Percentiles rank a stretch among this genome's conserved stretches.
Evolutionary conservation across 2,329 filamentous ascomycete species (phyloP).

Genomic region (Neonectria coccinea): DNA sequence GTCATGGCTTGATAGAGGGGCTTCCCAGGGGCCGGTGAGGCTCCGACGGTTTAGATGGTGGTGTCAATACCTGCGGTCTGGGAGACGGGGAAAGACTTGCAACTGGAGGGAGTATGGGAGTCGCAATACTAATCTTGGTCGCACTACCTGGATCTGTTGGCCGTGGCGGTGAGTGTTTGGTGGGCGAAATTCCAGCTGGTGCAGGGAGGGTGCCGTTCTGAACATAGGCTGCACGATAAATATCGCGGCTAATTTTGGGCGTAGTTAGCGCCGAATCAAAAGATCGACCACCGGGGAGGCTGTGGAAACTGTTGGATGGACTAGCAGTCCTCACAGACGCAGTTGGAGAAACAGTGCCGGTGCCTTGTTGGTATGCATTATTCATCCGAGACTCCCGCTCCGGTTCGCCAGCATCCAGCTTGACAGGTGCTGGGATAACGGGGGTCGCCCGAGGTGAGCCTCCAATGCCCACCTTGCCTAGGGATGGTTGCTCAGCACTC

Average conservation of each 20-base stretch:
- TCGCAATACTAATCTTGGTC: slow-evolving; percentile 49
- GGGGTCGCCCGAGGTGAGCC: slow-evolving; percentile 30
- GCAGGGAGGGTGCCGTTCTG: slow-evolving; percentile 55
- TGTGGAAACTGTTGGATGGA: slow-evolving; percentile 41
- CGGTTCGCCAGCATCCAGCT: slow-evolving; percentile 34
- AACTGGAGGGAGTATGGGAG: slow-evolving; percentile 66
- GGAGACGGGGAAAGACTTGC: slow-evolving; percentile 69
- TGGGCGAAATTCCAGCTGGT: slow-evolving; percentile 63
- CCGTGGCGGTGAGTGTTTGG: slow-evolving; percentile 63
- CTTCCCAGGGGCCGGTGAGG: slow-evolving; percentile 37
- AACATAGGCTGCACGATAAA: slow-evolving; percentile 42
- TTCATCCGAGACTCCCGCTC: slow-evolving; percentile 24
- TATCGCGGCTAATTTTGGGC: slow-evolving; percentile 45
- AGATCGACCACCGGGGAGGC: slow-evolving; percentile 38
- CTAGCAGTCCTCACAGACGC: slow-evolving; percentile 40
- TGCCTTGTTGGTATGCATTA: slow-evolving; percentile 23
- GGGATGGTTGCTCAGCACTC: slow-evolving; percentile 7
- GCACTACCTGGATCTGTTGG: slow-evolving; percentile 45
- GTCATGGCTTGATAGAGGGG: slow-evolving; percentile 23
- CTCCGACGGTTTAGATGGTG: slow-evolving; percentile 64
- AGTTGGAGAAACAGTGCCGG: slow-evolving; percentile 33
- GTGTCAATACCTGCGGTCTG: slow-evolving; percentile 67
- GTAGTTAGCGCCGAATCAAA: slow-evolving; percentile 45
- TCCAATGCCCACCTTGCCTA: slow-evolving; percentile 22
- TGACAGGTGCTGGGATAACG: slow-evolving; percentile 41